These are phyloP conservation scores for Xylaria castorea DNA, from an alignment of 495 filamentous ascomycete species.

Conservation along the genomic window DNA sequence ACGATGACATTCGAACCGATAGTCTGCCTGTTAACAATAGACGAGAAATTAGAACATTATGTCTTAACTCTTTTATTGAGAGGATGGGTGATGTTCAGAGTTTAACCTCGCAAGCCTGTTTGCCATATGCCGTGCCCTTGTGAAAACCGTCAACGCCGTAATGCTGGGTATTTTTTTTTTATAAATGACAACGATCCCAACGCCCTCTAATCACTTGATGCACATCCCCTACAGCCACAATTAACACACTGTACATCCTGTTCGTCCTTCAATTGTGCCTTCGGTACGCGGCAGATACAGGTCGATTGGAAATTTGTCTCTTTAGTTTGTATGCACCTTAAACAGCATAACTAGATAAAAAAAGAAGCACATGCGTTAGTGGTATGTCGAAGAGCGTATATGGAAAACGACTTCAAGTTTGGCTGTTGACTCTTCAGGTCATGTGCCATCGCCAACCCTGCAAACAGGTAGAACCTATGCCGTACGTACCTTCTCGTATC, in stretches of 20 bases:
- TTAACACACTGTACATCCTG: constrained; percentile 93
- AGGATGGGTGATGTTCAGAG: neutral
- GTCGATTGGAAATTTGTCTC: constrained; percentile 99
- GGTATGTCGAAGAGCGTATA: neutral
- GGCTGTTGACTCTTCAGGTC: neutral
- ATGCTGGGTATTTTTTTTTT: constrained; percentile 32
- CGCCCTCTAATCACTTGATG: constrained; percentile 73
- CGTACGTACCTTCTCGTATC: constrained; percentile 87
- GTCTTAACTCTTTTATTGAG: neutral
- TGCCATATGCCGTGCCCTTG: constrained; percentile 26
- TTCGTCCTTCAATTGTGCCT: constrained; percentile 87
- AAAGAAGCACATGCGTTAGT: constrained; percentile 21
- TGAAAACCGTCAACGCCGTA: constrained; percentile 34
- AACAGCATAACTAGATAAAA: constrained; percentile 76
- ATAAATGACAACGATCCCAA: constrained; percentile 18
- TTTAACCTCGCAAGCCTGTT: constrained; percentile 25
- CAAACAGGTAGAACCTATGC: neutral
- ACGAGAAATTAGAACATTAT: neutral
- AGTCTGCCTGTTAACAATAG: neutral
- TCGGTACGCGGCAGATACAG: constrained; percentile 95
- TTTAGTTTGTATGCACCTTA: constrained; percentile 97
- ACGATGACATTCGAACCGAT: neutral
- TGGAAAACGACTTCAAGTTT: neutral
- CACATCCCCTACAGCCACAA: constrained; percentile 92
- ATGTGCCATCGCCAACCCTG: neutral